phyloP scores from a whole-genome alignment of 1,139 yeast species.

The Pichia sorboxylosa region DNA sequence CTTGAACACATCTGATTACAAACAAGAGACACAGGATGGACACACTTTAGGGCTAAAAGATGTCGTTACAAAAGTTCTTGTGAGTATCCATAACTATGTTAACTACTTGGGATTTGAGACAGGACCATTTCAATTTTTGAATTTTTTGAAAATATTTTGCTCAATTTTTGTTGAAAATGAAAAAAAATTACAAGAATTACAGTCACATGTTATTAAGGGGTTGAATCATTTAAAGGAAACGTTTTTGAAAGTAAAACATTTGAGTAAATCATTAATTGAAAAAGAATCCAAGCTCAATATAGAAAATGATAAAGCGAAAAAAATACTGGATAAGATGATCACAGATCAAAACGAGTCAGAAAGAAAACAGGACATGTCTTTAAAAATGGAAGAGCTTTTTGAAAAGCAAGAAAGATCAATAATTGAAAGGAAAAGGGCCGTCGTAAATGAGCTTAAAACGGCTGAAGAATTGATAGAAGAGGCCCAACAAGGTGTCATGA shows the following conservation, averaged over 20 bases:
- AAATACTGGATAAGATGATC: slow-evolving; percentile 68
- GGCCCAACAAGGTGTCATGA: slow-evolving; percentile 80
- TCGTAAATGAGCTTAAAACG: slow-evolving; percentile 49
- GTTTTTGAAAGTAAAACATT: slow-evolving; percentile 54
- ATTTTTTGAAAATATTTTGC: slow-evolving; percentile 39
- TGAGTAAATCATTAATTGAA: slow-evolving; percentile 42
- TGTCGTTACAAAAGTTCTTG: slow-evolving; percentile 33
- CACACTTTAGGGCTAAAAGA: slow-evolving; percentile 30
- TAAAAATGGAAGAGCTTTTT: slow-evolving; percentile 62
- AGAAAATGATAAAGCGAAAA: slow-evolving; percentile 61
- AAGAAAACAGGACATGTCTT: slow-evolving; percentile 75
- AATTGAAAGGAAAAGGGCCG: slow-evolving; percentile 40
- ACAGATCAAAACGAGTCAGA: slow-evolving; percentile 88
- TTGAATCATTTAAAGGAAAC: slow-evolving; percentile 69
- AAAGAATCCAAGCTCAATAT: slow-evolving; percentile 38
- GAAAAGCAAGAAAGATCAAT: slow-evolving; percentile 58
- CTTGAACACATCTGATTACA: slow-evolving; percentile 36
- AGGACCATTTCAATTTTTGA: slow-evolving; percentile 48
- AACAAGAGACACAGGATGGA: slow-evolving; percentile 22
- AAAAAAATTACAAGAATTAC: slow-evolving; percentile 47
- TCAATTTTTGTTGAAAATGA: slow-evolving; percentile 33
- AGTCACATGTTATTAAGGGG: slow-evolving; percentile 65
- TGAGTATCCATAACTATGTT: slow-evolving; percentile 31
- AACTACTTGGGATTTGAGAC: neutral
- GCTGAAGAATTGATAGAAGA: slow-evolving; percentile 82